Evolutionary conservation across 345 rosid genomes (phyloP).

Genomic region (Arabidopsis thaliana): TAIR10.1 NC_003075.7:13446501-13447000

Average conservation of each 20-base stretch:
- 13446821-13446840: conserved; percentile 76
- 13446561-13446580: conserved; percentile 83
- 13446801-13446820: conserved; percentile 64
- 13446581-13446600: conserved; percentile 99
- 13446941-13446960: conserved; percentile 65
- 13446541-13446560: conserved; percentile 85
- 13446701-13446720: conserved; percentile 99
- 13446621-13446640: conserved; percentile 96
- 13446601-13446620: conserved; percentile 97
- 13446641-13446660: conserved; percentile 89
- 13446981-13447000: conserved; percentile 61
- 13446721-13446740: conserved; percentile 82
- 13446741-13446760: conserved; percentile 68
- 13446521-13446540: conserved; percentile 74
- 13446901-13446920: conserved; percentile 69
- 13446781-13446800: conserved; percentile 51
- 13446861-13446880: conserved; percentile 78
- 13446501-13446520: conserved; percentile 91
- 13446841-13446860: conserved; percentile 58
- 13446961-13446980: conserved; percentile 66
- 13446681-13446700: conserved; percentile 95
- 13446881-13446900: conserved; percentile 71
- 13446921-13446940: conserved; percentile 73
- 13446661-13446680: conserved; percentile 88
- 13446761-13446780: conserved; percentile 63